Conservation (phyloP, 768 basidiomycete genomes). For the Cantharellus anzutake region DNA sequence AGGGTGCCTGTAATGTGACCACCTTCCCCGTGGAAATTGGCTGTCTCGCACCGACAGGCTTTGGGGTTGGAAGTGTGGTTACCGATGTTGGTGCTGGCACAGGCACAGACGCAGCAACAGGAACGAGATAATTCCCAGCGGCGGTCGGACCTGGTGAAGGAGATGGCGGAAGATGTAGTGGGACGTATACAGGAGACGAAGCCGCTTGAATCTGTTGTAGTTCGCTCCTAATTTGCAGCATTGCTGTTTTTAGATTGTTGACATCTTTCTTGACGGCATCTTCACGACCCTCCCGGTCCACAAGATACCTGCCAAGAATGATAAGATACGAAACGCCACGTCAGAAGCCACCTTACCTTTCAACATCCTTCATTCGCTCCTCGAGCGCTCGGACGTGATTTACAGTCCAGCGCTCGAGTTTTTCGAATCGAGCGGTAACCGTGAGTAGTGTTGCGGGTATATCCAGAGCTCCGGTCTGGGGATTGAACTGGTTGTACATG, state of each 20-base stretch:
- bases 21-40: too few species aligned
- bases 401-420: constrained; percentile 79
- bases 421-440: constrained; percentile 68
- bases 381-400: constrained; percentile 78
- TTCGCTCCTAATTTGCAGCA: neutral
- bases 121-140: too few species aligned
- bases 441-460: constrained; percentile 52
- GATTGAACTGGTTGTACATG: constrained; percentile 56
- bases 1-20: too few species aligned
- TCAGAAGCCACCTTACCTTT: constrained; percentile 29
- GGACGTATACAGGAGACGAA: neutral
- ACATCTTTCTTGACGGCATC: neutral
- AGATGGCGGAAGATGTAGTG: neutral
- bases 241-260: too few species aligned
- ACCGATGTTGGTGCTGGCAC: too few species aligned
- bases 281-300: constrained; percentile 8
- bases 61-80: too few species aligned
- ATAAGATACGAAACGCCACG: neutral
- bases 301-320: constrained; percentile 6
- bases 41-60: too few species aligned
- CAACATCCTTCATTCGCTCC: constrained; percentile 83
- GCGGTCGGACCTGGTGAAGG: too few species aligned
- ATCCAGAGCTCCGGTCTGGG: constrained; percentile 47
- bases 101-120: too few species aligned
- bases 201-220: neutral